Base-by-base conservation (phyloP, 2,329 filamentous ascomycete genomes). In the Curvularia lunata region DNA sequence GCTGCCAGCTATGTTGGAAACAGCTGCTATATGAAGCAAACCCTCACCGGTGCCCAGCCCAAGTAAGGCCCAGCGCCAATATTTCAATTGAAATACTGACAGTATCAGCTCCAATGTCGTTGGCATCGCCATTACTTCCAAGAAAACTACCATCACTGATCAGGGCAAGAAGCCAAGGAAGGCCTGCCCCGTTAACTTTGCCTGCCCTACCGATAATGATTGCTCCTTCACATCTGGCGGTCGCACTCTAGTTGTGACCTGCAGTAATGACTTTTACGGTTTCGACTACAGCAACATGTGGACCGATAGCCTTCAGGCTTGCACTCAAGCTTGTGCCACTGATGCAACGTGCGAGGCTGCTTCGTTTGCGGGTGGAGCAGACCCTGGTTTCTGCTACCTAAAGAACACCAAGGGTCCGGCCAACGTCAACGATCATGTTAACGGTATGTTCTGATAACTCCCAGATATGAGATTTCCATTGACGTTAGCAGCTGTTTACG, bases 1-100 rank as follows among this genome's bases (percentile, higher is more conserved):
- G 48, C 48, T 27, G 48, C 48, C 13, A 50, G 48, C 37, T 50
- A 50, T 25, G 48, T 41, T 7, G 34, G 34, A 18, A 34, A 34
- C 5, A 50, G 34, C 48, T 50, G 48, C 37, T 50, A 50, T 16
- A 16, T 50, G 28, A 50, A 50, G 18, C 13, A 4, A 9, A 50
- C 37, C 2, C 37, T 50, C 37, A 50, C 32, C n/a, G 48, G 13
- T 21, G 48, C 48, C 34, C 23, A 30, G n/a, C 6, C 48, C 2
- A 50, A 50, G 48, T 50, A 50, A 18, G 48, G 0, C 3, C 4
- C 10, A n/a, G 3, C n/a, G 12, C 6, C 2, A 21, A 41, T 10
- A 7, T 50, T 12, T 3, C 34, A 41, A 3, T 50, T 0, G 23
- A 34, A 0, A 32, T 27, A 16, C 23, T 40, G 10, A 42, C 40